phyloP scores from a whole-genome alignment of 495 filamentous ascomycete species.

The Xylaria longipes region DNA sequence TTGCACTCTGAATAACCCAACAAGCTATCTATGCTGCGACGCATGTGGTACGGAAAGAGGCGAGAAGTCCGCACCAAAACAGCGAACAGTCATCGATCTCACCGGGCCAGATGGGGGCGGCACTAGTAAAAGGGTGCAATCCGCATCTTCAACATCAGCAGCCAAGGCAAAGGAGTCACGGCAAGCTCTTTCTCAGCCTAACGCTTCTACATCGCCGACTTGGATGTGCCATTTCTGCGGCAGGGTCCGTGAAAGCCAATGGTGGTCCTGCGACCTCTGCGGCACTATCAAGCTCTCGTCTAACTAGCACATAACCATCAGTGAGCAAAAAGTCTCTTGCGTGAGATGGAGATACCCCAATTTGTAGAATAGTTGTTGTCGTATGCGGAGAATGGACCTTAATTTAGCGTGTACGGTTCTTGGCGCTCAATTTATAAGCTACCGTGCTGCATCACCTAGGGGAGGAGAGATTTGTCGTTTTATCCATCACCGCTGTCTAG shows the following conservation, averaged over 20 bases:
- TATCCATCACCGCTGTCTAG: not conserved
- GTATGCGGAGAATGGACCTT: not conserved
- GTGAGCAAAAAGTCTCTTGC: slow-evolving; percentile 53
- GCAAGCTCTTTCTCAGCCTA: slow-evolving; percentile 32
- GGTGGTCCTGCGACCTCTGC: slow-evolving; percentile 80
- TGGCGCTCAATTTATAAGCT: not conserved
- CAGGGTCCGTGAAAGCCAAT: slow-evolving; percentile 69
- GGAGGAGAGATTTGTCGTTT: too few species aligned
- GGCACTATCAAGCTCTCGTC: slow-evolving; percentile 65
- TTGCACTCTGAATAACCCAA: slow-evolving; percentile 85
- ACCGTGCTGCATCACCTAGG: too few species aligned
- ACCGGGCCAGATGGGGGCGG: slow-evolving; percentile 33
- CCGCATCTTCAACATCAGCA: slow-evolving; percentile 19
- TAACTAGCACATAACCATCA: slow-evolving; percentile 10
- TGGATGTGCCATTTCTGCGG: slow-evolving; percentile 77
- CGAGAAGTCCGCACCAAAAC: slow-evolving; percentile 32
- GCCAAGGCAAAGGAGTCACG: slow-evolving; percentile 36
- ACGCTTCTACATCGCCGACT: slow-evolving; percentile 53
- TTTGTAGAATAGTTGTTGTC: not conserved
- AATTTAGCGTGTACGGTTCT: not conserved
- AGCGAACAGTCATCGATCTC: slow-evolving; percentile 41
- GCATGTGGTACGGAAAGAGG: slow-evolving; percentile 74
- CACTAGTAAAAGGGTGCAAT: slow-evolving; percentile 21
- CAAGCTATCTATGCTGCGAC: slow-evolving; percentile 74
- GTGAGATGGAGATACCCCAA: not conserved